These are phyloP conservation scores for Wickerhamiella alocasiicola DNA, from an alignment of 805 yeast species.

Conservation along the genomic window DNA sequence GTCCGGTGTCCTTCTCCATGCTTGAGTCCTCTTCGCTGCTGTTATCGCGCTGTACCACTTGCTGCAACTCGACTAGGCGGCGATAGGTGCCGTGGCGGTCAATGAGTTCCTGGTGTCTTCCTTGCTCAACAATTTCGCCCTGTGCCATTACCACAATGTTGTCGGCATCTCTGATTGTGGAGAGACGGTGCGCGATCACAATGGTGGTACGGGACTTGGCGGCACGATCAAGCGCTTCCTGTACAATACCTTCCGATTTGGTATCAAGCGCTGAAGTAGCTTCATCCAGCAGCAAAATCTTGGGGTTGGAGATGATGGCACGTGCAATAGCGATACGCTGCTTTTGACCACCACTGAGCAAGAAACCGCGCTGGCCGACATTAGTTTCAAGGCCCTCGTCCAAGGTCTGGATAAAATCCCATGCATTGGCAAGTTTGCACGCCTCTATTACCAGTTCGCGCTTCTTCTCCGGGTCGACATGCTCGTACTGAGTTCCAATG, in stretches of 20 bases:
- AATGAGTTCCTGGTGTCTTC: slow-evolving; percentile 31
- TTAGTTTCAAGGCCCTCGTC: slow-evolving; percentile 78
- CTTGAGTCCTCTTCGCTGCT: slow-evolving; percentile 1
- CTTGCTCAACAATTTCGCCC: slow-evolving; percentile 40
- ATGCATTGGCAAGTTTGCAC: slow-evolving; percentile 30
- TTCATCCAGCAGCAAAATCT: slow-evolving; percentile 48
- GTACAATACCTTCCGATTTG: slow-evolving; percentile 32
- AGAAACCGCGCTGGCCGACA: slow-evolving; percentile 45
- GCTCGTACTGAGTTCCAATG: slow-evolving; percentile 55
- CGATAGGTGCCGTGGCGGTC: slow-evolving; percentile 23
- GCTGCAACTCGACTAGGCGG: slow-evolving; percentile 30
- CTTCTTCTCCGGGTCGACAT: slow-evolving; percentile 30
- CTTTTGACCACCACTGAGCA: slow-evolving; percentile 59
- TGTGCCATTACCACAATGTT: slow-evolving; percentile 39
- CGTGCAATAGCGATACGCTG: slow-evolving; percentile 63
- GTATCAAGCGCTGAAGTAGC: slow-evolving; percentile 52
- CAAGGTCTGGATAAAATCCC: slow-evolving; percentile 37
- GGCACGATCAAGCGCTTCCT: slow-evolving; percentile 31
- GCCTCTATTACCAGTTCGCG: slow-evolving; percentile 29
- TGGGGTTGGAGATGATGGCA: slow-evolving; percentile 51
- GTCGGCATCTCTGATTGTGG: slow-evolving; percentile 45
- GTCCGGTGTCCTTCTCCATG: not conserved
- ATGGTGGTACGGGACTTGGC: slow-evolving; percentile 35
- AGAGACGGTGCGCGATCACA: slow-evolving; percentile 45
- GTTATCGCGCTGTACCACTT: slow-evolving; percentile 16